Conservation (phyloP, 345 rosid genomes). For the Capsella bursapastoris region DNA sequence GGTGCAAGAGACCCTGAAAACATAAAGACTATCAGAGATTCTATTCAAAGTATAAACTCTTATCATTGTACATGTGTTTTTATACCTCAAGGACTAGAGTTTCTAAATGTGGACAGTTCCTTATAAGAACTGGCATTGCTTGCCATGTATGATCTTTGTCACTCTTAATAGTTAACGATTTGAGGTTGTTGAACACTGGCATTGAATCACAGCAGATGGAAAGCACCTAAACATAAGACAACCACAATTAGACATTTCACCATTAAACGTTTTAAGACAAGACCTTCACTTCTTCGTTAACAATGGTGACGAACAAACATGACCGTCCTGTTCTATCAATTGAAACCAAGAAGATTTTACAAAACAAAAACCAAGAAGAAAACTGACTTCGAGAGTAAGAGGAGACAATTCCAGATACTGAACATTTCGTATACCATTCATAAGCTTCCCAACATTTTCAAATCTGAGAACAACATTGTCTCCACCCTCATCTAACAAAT, state of each 20-base stretch:
- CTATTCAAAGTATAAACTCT: neutral
- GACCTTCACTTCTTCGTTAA: neutral
- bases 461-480: neutral
- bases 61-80: neutral
- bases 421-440: neutral
- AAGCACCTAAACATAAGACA: neutral
- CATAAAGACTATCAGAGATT: neutral
- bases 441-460: neutral
- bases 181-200: conserved; percentile 23
- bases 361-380: neutral
- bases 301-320: neutral
- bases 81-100: neutral
- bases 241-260: neutral
- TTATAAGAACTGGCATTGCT: conserved; percentile 14
- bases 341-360: neutral
- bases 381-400: neutral
- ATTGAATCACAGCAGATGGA: neutral
- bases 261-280: neutral
- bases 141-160: neutral
- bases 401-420: neutral
- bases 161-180: neutral
- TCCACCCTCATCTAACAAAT: neutral
- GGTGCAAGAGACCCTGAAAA: conserved; percentile 9
- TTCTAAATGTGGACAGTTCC: neutral
- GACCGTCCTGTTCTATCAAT: too few species aligned